Base-by-base conservation (phyloP, 1,139 yeast species). In the Nakaseomyces sp. region DNA sequence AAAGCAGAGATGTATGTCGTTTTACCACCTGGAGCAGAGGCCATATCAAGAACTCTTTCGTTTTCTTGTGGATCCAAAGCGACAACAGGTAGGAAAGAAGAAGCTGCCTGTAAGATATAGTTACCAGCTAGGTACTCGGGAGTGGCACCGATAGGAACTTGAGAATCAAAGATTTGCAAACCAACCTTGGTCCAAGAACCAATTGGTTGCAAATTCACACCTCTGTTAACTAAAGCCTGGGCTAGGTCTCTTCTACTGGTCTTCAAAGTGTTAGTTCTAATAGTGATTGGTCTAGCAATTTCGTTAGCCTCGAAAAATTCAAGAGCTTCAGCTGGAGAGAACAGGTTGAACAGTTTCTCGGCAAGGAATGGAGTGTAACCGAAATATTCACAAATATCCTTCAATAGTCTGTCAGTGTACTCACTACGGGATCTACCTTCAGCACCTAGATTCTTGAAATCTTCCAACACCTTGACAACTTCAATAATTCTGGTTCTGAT, bases 11-110 rank as follows among this genome's bases (percentile, higher is more conserved):
- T 81, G 62, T 88, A 91, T 1, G 99, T 91, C 9, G 98, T 88
- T 63, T 93, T 93, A 67, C 99, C 99, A 71, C 99, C 99, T 53
- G 99, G 99, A 17, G 99, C 97, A 47, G 98, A 95, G 36, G 99
- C 98, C 98, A 93, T 93, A 70, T 93, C 99, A 53, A 93, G 73
- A 41, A 93, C 73, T 61, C 98, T 81, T 68, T 93, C 99, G 62
- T 85, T 81, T 66, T 88, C 96, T 64, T 88, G 94, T 16, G 99
- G 98, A 50, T 81, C 93, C 55, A 93, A 72, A 0, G 99, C 99
- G 89, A 93, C 86, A 17, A 89, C 96, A 9, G 99, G 99, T 60
- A 93, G 71, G 67, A 91, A 91, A 4, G 97, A 89, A 5, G 97
- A 89, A 24, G 99, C 99, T 33, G 99, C 98, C 67, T 93, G 99